Evolutionary conservation across 2,329 filamentous ascomycete genomes (phyloP), one percentile per base, ranked within the genome.

Genomic region (Nakataea oryzae): DNA sequence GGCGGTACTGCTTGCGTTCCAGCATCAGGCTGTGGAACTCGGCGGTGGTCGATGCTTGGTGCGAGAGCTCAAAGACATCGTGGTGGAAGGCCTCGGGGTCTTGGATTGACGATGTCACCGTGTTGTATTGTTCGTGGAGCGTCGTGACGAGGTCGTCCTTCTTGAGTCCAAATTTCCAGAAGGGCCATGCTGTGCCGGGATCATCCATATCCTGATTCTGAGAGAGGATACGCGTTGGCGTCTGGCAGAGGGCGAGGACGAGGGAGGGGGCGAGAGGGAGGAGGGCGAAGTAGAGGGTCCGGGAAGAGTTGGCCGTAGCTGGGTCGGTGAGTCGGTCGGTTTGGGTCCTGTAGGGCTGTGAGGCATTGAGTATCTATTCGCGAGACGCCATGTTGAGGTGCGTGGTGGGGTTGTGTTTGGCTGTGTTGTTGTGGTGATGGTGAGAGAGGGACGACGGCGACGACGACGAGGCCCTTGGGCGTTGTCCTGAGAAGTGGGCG

Each of bases 121-220:
- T 85, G 73, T 86, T 86, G 74, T 84, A 86, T 69, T 81, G 79
- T 66, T 84, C 79, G 67, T 85, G 81, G 14, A 86, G 78, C 61
- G 78, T 81, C 61, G 79, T 81, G 70, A 80, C 80, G 72, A 85
- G 79, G 68, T 84, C 82, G 62, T 80, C 78, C 69, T 78, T 78
- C 76, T 82, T 84, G 78, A 85, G 79, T 69, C 81, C 82, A 75
- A 85, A 86, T 72, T 85, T 85, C 82, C 83, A 86, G 67, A 79
- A 78, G 56, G 83, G 83, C 83, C 83, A 86, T 67, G 77, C 74
- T 70, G 73, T 75, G 66, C 72, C 75, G 34, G 76, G 77, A 62
- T 84, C 82, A 72, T 85, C 81, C 83, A 86, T 85, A 63, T 54
- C 54, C 68, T 69, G 62, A 63, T 54, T 47, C 68, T 69, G 62